Conservation (phyloP, 148 eudicot species). For the Amaranthus hypochondriacus region DNA sequence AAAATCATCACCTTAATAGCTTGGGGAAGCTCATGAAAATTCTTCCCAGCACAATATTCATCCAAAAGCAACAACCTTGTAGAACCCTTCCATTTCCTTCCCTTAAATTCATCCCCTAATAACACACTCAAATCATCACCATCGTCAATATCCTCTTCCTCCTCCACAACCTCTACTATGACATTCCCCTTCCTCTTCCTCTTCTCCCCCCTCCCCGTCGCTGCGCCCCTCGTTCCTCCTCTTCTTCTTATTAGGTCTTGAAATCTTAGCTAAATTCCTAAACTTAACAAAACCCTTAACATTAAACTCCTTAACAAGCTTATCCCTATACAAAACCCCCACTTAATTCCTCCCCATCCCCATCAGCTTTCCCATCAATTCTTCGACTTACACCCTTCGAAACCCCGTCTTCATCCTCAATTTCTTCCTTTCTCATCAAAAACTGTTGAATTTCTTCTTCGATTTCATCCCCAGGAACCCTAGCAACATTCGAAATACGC, state of each 20-base stretch:
- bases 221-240: slow-evolving; percentile 30
- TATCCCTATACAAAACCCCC: slow-evolving; percentile 74
- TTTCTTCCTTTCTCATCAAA: slow-evolving; percentile 8
- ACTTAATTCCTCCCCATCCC: slow-evolving; percentile 61
- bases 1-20: slow-evolving; percentile 62
- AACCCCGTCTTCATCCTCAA: slow-evolving; percentile 27
- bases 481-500: slow-evolving; percentile 69
- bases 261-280: slow-evolving; percentile 74
- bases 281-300: slow-evolving; percentile 68
- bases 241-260: slow-evolving; percentile 56
- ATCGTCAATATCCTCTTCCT: slow-evolving; percentile 24
- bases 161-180: slow-evolving; percentile 61
- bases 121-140: slow-evolving; percentile 60
- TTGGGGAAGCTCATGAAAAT: slow-evolving; percentile 65
- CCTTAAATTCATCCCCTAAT: slow-evolving; percentile 62
- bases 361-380: slow-evolving; percentile 60
- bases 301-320: slow-evolving; percentile 63
- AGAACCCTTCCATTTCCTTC: slow-evolving; percentile 70
- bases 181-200: slow-evolving; percentile 35
- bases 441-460: slow-evolving; percentile 34
- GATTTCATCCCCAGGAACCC: slow-evolving; percentile 78
- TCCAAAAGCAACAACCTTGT: slow-evolving; percentile 92
- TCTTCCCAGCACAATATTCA: slow-evolving; percentile 46
- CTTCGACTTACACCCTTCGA: slow-evolving; percentile 45
- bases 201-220: slow-evolving; percentile 24